Percentiles rank a stretch among this genome's conserved stretches.
Conservation (phyloP, 495 filamentous ascomycete genomes). For the Sordaria brevicollis region DNA sequence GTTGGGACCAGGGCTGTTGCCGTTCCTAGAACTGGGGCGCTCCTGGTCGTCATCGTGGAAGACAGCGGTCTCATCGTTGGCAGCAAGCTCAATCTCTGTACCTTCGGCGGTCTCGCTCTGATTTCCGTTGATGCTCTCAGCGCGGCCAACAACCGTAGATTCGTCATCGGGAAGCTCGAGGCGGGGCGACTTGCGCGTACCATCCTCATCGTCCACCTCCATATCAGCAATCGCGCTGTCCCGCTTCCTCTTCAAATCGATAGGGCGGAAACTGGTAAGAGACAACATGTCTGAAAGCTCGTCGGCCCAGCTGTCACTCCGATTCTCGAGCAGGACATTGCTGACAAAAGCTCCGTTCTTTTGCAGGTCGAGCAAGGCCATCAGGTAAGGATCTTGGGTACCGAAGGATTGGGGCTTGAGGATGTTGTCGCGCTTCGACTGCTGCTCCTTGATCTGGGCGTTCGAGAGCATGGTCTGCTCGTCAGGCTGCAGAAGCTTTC, state of each 20-base stretch:
- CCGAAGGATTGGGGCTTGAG: constrained; percentile 68
- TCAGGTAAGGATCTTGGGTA: constrained; percentile 71
- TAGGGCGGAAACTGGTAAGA: constrained; percentile 64
- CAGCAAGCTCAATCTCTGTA: constrained; percentile 55
- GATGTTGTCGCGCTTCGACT: constrained; percentile 69
- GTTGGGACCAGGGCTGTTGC: constrained; percentile 32
- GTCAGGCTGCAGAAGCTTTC: constrained; percentile 64
- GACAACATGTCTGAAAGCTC: constrained; percentile 81
- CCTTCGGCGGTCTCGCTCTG: constrained; percentile 36
- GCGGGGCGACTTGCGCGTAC: constrained; percentile 50
- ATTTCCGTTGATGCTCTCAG: constrained; percentile 41
- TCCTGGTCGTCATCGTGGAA: constrained; percentile 44
- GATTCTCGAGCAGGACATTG: constrained; percentile 64
- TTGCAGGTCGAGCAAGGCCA: constrained; percentile 84
- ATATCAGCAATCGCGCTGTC: constrained; percentile 80
- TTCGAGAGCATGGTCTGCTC: constrained; percentile 48
- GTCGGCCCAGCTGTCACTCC: constrained; percentile 74
- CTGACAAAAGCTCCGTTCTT: constrained; percentile 81
- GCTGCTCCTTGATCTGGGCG: constrained; percentile 61
- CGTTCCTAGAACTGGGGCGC: constrained; percentile 16
- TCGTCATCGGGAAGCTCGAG: constrained; percentile 63
- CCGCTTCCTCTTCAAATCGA: constrained; percentile 87
- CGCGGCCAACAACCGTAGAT: constrained; percentile 26
- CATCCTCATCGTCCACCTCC: constrained; percentile 51
- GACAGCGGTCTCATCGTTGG: constrained; percentile 38